Base-by-base conservation (phyloP, 2,329 filamentous ascomycete species). In the Cordyceps tenuipes region DNA sequence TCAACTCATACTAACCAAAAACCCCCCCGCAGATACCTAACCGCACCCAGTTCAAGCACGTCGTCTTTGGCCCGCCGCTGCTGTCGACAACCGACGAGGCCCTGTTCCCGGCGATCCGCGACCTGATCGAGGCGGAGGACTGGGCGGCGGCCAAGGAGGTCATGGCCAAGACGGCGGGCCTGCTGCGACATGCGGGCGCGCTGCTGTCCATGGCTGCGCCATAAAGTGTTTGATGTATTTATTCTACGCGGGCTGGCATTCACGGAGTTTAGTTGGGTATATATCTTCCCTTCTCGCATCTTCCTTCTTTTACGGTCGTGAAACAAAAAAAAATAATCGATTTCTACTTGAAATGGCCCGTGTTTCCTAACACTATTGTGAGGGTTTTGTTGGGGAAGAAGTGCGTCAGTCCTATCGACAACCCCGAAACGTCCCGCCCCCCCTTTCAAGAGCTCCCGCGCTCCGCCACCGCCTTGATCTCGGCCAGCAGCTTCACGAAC, bases 21-120 rank as follows among this genome's bases (percentile, higher is more conserved):
- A n/a, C n/a, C n/a, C n/a, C 7, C 9, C 26, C 61, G 9, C 52
- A 91, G 88, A 82, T 96, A 5, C 89, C 90, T 44, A 90, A 90
- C 66, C 86, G 93, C 64, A 89, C 89, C 5, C 94, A 97, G 74
- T 99, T 91, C 80, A 96, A 95, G 73, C 94, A 97, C 73, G 82
- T 95, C 68, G 76, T 99, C 60, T 96, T 92, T 70, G 93, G 89
- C 1, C 94, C 94, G 0, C 84, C 90, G 68, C 77, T 84, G 3
- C 92, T 90, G 87, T 86, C 86, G 39, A 84, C 82, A 43, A 82
- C 87, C 65, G 82, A 88, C 36, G 82, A 82, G 60, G 82, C 82
- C 4, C 62, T 88, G 26, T 95, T 95, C 74, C 90, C 90, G 0
- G 85, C 84, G 10, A 85, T 93, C 51, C 78, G 88, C 55, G 90